Conservation (phyloP, 805 yeast species). For the Candida insectorum region DNA sequence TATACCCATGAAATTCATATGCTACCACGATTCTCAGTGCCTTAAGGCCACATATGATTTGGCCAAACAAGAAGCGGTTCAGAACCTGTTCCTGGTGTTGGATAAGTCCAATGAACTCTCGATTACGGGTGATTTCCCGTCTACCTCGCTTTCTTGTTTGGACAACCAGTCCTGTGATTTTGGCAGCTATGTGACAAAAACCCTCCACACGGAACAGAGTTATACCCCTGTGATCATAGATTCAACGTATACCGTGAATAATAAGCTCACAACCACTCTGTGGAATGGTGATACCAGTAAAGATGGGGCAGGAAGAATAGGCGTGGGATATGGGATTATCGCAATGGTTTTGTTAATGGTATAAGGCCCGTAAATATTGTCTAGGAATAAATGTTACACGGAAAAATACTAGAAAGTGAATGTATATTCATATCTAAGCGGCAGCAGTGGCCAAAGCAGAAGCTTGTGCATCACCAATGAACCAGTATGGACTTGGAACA, state of each 20-base stretch:
- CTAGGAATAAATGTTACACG: too few relatives aligned
- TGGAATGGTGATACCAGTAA: too few relatives aligned
- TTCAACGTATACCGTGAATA: too few relatives aligned
- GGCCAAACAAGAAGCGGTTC: slow-evolving; percentile 3
- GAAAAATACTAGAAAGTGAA: too few relatives aligned
- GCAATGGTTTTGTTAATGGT: too few relatives aligned
- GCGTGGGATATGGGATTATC: too few relatives aligned
- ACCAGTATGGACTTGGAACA: slow-evolving; percentile 32
- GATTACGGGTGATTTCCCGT: slow-evolving; percentile 6
- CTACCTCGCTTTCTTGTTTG: slow-evolving; percentile 5
- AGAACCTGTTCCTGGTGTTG: not conserved
- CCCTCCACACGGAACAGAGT: not conserved
- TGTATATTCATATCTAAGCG: too few relatives aligned
- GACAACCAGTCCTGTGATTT: slow-evolving; percentile 3
- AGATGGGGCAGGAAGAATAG: too few relatives aligned
- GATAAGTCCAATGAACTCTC: slow-evolving; percentile 1
- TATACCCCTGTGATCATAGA: too few relatives aligned
- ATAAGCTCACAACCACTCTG: too few relatives aligned
- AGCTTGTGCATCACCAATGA: slow-evolving; percentile 19
- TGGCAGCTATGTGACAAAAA: not conserved
- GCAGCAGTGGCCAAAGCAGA: slow-evolving; percentile 22
- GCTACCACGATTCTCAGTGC: slow-evolving; percentile 5
- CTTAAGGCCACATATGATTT: not conserved
- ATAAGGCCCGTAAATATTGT: too few relatives aligned
- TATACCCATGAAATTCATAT: slow-evolving; percentile 6